Base-by-base conservation (phyloP, 495 filamentous ascomycete species). In the Chaetomium cochliodes region DNA sequence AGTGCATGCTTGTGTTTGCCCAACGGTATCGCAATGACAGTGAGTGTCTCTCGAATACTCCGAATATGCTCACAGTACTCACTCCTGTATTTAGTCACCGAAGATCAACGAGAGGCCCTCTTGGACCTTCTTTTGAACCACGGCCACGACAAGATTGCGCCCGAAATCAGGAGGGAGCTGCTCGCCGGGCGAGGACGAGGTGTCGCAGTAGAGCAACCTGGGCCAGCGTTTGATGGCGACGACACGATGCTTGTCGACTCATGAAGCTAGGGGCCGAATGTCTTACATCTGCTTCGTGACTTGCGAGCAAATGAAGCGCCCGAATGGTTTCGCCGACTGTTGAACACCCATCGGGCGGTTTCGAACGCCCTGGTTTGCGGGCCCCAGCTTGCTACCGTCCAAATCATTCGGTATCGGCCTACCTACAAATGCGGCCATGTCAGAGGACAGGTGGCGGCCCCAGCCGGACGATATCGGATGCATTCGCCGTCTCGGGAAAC, bases 91-190 rank as follows among this genome's bases (percentile, higher is more conserved):
- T 15, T 22, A 73, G 68, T 73, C 37, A 72, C 73, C 15, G 73
- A 74, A 52, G 92, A 97, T 67, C 92, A 96, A 81, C 81, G 94
- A 68, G 94, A 98, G 73, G 92, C 92, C 4, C 78, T 98, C 60
- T 76, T 98, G 39, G 94, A 98, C 80, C 77, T 98, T 56, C 77
- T 98, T n/a, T 77, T 93, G 49, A 87, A 87, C 33, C 87, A 92
- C 63, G 93, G 93, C 9, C 94, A 98, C 77, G 87, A 89, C 67
- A 84, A 87, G 59, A 96, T 98, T 71, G 91, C 91, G 4, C 91
- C 94, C 0, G 94, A 97, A 71, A 91, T 97, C 28, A 79, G 94
- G 70, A 89, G 93, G 70, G 93, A 98, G 77, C 75, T 98, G 66
- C 75, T 98, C 44, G 92, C 90, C 49, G 94, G 94, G 12, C 84